These are phyloP conservation scores for Volvox africanus DNA, from an alignment of 139 green algal species.

Conservation along the genomic window DNA sequence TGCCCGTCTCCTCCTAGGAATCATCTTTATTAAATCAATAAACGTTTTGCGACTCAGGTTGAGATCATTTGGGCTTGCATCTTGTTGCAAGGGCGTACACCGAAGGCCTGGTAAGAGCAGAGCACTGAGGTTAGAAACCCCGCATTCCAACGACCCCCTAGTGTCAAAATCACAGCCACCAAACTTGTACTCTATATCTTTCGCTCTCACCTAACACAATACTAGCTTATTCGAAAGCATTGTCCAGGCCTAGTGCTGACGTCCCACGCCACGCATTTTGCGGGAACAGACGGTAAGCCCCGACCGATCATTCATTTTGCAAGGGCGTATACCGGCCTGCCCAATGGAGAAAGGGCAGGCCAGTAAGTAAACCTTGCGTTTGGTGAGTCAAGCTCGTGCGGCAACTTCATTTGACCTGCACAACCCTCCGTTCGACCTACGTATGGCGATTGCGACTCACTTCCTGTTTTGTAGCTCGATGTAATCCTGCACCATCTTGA, in stretches of 20 bases:
- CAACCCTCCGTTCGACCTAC: background rate
- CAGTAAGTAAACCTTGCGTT: slow-evolving; percentile 39
- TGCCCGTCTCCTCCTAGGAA: too few species aligned
- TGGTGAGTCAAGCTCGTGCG: background rate
- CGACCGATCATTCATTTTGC: background rate
- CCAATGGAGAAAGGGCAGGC: background rate
- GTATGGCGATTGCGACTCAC: background rate
- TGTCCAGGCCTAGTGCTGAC: too few species aligned
- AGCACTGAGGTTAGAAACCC: slow-evolving; percentile 1
- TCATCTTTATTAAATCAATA: too few species aligned
- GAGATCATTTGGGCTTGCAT: too few species aligned
- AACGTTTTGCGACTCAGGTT: too few species aligned
- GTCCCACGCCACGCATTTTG: background rate
- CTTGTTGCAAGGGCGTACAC: slow-evolving; percentile 15
- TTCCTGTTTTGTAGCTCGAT: slow-evolving; percentile 66
- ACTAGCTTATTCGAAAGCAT: too few species aligned
- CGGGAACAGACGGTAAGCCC: background rate
- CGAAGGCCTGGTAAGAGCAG: background rate
- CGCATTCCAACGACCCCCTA: background rate
- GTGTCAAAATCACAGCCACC: too few species aligned
- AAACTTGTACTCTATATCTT: too few species aligned
- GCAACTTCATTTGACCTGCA: background rate
- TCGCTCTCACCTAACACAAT: too few species aligned
- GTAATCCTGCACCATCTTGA: slow-evolving; percentile 67
- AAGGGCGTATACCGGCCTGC: slow-evolving; percentile 39